phyloP scores from a whole-genome alignment of 2,329 filamentous ascomycete genomes.

The Mycosphaerella sp. region DNA sequence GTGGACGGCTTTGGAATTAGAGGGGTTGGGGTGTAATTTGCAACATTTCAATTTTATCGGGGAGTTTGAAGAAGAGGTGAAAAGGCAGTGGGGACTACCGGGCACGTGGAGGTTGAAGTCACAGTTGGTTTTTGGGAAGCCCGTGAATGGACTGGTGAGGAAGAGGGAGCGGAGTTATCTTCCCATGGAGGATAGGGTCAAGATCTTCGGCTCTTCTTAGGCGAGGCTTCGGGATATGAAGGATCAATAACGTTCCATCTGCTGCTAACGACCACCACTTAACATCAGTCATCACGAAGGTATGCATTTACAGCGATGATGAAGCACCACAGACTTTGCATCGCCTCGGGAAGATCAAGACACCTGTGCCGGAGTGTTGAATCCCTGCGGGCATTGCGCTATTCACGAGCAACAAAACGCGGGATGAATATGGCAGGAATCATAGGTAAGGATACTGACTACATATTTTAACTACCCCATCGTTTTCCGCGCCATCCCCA shows the following conservation, averaged over 20 bases:
- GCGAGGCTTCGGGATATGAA: neutral
- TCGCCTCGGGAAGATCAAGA: no score
- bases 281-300: no score
- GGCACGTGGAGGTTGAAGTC: constrained; percentile 66
- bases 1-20: constrained; percentile 29
- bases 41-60: constrained; percentile 30
- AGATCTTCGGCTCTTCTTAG: constrained; percentile 24
- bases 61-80: constrained; percentile 19
- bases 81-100: constrained; percentile 58
- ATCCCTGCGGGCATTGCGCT: no score
- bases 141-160: constrained; percentile 18
- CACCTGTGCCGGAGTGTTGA: no score
- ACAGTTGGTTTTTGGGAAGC: constrained; percentile 65
- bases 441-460: no score
- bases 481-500: neutral
- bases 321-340: no score
- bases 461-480: no score
- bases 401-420: no score
- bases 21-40: constrained; percentile 29
- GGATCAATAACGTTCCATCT: neutral
- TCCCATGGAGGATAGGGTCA: constrained; percentile 28
- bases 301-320: no score
- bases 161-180: constrained; percentile 28
- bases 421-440: no score
- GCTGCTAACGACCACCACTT: no score